A percentile compares a stretch with the other conserved stretches of the same genome.
Conservation (phyloP, 116 monocot genomes). For the Phalaenopsis hybrid region DNA sequence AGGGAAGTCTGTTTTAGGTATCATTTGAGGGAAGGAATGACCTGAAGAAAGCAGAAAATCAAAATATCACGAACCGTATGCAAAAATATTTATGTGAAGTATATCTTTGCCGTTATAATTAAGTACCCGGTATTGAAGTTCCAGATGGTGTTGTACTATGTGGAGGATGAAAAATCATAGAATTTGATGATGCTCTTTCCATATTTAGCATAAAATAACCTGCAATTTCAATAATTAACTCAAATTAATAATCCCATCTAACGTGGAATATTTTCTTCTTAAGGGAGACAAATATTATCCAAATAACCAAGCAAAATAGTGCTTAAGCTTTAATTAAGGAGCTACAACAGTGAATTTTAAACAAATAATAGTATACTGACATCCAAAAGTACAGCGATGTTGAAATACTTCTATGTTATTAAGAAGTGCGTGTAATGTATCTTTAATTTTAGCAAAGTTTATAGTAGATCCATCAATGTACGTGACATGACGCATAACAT, state of each 20-base stretch:
- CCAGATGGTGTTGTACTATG: conserved; percentile 38
- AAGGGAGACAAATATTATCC: not conserved
- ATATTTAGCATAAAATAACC: conserved; percentile 46
- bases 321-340: not conserved
- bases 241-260: not conserved
- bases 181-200: conserved; percentile 39
- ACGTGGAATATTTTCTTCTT: not conserved
- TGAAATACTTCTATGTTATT: conserved; percentile 1
- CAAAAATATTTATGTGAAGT: not conserved
- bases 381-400: not conserved
- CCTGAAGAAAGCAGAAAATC: conserved; percentile 19
- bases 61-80: not conserved
- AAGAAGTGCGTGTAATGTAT: not conserved
- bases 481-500: conserved; percentile 6
- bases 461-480: not conserved
- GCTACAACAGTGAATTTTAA: not conserved
- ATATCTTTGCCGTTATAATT: not conserved
- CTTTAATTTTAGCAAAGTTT: not conserved
- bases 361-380: not conserved
- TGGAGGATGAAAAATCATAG: conserved; percentile 39
- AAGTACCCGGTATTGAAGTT: conserved; percentile 36
- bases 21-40: conserved; percentile 43
- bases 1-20: conserved; percentile 40
- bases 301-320: not conserved
- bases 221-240: conserved; percentile 10